Evolutionary conservation across 2,329 filamentous ascomycete species (phyloP).

Genomic region (Gyromitra esculenta): DNA sequence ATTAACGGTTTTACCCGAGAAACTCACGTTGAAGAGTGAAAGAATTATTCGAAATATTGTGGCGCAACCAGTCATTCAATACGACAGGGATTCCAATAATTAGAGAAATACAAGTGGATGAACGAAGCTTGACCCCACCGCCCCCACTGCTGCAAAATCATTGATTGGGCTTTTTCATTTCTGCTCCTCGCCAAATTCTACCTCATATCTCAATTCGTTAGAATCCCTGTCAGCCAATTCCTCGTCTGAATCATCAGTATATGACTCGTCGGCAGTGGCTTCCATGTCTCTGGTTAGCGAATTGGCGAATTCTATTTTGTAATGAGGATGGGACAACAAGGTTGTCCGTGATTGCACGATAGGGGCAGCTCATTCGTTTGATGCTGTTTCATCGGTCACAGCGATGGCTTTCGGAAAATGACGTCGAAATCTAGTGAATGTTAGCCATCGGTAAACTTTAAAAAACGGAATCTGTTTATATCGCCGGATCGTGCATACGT

Average conservation of each 20-base stretch:
- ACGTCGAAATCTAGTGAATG: neutral
- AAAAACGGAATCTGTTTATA: neutral
- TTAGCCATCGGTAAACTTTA: neutral
- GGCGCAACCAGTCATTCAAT: neutral
- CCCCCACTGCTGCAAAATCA: neutral
- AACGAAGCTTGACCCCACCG: neutral
- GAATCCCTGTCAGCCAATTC: neutral
- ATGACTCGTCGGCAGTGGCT: neutral
- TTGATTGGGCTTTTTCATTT: neutral
- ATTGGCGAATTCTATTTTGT: neutral
- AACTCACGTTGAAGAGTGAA: neutral
- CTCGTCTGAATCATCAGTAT: neutral
- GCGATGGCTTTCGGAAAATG: neutral
- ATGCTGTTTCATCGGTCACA: constrained; percentile 3
- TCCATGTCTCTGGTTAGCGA: neutral
- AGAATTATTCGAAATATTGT: neutral
- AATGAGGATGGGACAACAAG: neutral
- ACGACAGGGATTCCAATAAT: neutral
- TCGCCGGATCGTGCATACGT: neutral
- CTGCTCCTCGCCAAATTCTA: neutral
- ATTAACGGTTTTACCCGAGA: neutral
- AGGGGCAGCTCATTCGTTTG: constrained; percentile 1
- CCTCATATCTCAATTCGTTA: neutral
- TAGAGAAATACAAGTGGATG: constrained; percentile 2
- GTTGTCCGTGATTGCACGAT: neutral